Percentiles rank a stretch among this genome's conserved stretches.
These are phyloP conservation scores for Penicillium maclennaniae DNA, from an alignment of 495 filamentous ascomycete species.

Conservation along the genomic window DNA sequence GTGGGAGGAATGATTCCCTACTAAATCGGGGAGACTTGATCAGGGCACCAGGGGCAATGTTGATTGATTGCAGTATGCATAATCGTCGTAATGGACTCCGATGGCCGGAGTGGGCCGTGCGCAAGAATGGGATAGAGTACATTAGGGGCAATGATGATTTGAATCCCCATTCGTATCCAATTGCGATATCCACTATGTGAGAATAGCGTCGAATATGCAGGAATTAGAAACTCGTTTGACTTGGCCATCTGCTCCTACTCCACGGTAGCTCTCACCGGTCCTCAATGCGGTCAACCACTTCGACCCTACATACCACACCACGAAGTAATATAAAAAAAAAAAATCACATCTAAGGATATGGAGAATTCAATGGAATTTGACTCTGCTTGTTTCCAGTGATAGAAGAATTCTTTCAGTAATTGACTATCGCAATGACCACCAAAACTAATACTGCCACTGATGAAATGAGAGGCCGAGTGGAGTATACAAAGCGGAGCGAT, in stretches of 20 bases:
- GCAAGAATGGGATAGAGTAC: constrained; percentile 3
- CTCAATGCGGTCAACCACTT: background rate
- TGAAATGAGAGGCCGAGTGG: background rate
- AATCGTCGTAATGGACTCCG: constrained; percentile 5
- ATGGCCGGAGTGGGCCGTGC: constrained; percentile 16
- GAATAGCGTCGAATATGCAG: background rate
- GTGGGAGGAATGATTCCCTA: background rate
- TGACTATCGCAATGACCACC: background rate
- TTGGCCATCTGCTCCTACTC: background rate
- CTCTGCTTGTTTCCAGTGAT: background rate
- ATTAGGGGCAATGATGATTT: background rate
- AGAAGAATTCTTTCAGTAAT: background rate
- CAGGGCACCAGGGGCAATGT: background rate
- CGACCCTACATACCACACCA: background rate
- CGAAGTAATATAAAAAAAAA: background rate
- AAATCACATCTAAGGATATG: no score
- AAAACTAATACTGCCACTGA: background rate
- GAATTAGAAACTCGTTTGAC: background rate
- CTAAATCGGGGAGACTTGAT: background rate
- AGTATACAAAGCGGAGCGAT: constrained; percentile 13
- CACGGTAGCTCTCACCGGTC: background rate
- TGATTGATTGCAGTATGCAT: background rate
- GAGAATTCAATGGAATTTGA: background rate
- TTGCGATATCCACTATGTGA: background rate
- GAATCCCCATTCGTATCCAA: background rate